Evolutionary conservation across 495 filamentous ascomycete genomes (phyloP), one percentile per base, ranked within the genome.

Genomic region (Letharia columbiana): DNA sequence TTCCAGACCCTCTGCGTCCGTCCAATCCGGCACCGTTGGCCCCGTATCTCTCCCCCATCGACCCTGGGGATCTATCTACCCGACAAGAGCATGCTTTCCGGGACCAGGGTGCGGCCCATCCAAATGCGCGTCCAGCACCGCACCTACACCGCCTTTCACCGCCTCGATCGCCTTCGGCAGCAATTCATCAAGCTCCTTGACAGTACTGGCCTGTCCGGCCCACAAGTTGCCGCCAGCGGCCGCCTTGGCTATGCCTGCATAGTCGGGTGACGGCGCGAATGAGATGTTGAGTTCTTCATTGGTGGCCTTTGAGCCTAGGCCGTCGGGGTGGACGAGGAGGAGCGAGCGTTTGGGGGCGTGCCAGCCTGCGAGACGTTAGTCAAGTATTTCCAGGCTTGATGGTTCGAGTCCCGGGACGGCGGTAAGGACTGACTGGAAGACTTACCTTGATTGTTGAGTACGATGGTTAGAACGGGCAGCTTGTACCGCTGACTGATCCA

Each of bases 231-330:
- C 91, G 7, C 91, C 92, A 0, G 89, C 86, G 0, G 92, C 91
- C 9, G 92, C 93, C 78, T 90, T 90, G 1, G 93, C 93, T 66
- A 98, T 96, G 15, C 92, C 93, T 0, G 90, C 79, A 73, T 93
- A 98, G 71, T 98, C 92, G 1, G 93, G 93, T 0, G 84, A 84
- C 0, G 93, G 92, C 17, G 83, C 85, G 73, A 98, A 94, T 3
- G 85, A 88, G 74, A 98, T 96, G 70, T 96, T 95, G 66, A 98
- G 81, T 66, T 95, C 93, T 67, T 89, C 86, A 70, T 94, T 93
- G 13, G 83, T 89, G 28, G 86, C 90, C 66, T 84, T 87, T 11
- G 88, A 87, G 1, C 89, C 89, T 52, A 89, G 79, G 1, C 91
- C 91, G n/a, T 90, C 78, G 0, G 91, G 91, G 67, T 96, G 91